Evolutionary conservation across 1,139 yeast genomes (phyloP).

Genomic region (Yamadazyma diospyri): DNA sequence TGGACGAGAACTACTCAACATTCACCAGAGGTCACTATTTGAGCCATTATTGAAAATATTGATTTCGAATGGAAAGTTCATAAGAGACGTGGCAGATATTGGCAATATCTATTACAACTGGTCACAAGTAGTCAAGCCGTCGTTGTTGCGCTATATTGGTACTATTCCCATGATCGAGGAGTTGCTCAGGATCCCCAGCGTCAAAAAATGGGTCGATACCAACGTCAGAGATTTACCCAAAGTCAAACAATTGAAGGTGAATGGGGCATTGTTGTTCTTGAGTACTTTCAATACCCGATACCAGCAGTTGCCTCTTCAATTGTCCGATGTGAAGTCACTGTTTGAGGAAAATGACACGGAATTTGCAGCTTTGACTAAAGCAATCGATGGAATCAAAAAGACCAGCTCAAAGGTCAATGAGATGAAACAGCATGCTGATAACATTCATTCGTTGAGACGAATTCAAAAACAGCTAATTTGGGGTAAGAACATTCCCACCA

Average conservation of each 20-base stretch:
- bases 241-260: conserved; percentile 44
- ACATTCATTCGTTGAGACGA: conserved; percentile 44
- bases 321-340: conserved; percentile 55
- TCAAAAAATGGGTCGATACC: conserved; percentile 52
- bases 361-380: conserved; percentile 48
- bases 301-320: conserved; percentile 66
- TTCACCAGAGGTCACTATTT: conserved; percentile 55
- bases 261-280: conserved; percentile 61
- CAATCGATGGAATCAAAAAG: conserved; percentile 42
- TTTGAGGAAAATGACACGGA: conserved; percentile 52
- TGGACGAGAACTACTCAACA: conserved; percentile 56
- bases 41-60: conserved; percentile 46
- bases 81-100: conserved; percentile 47
- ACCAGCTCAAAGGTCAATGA: conserved; percentile 42
- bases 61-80: conserved; percentile 60
- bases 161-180: conserved; percentile 33
- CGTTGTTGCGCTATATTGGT: conserved; percentile 60
- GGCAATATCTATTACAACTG: conserved; percentile 65
- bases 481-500: conserved; percentile 36
- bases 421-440: conserved; percentile 55
- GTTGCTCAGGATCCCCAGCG: conserved; percentile 38
- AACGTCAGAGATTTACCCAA: conserved; percentile 36
- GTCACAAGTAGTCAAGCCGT: conserved; percentile 51
- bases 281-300: conserved; percentile 76
- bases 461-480: conserved; percentile 49